Base-by-base conservation (phyloP, 345 rosid species). In the Cardamine resedifolia region DNA sequence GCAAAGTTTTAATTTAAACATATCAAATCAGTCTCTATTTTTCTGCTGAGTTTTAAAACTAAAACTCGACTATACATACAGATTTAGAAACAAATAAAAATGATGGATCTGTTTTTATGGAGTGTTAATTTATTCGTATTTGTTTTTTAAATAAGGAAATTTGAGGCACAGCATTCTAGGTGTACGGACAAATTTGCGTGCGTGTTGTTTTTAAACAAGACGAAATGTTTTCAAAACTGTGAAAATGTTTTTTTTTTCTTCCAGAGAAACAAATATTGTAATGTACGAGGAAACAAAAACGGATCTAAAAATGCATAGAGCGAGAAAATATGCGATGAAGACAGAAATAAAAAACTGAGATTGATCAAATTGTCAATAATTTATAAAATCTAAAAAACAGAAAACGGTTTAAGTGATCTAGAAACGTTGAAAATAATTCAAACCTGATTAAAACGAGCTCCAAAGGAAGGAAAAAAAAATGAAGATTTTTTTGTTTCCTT, bases 371-470 rank as follows among this genome's bases (percentile, higher is more conserved):
- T 18, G 24, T 33, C 26, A 21, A 47, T 6, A 18, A 12, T 7
- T 38, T 15, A 36, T n/a, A 18, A 18, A 9, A 38, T 15, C 19
- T 53, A 23, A 28, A 1, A 48, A 11, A 28, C 8, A 19, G 7
- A 41, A 21, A 60, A 26, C 19, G 5, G 3, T 55, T 55, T 28
- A 28, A 28, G 34, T 16, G 4, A 58, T 39, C 18, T 14, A 41
- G 47, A 34, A 68, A 43, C 1, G 21, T 14, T 36, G 1, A 6
- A 38, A 31, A 57, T 18, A 53, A 53, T 30, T 20, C 28, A 43
- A 52, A 52, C 76, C 70, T 72, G 70, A 43, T n/a, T 63, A 24
- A 71, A 71, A 71, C n/a, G 52, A 60, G 68, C 41, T 58, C 3
- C 24, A 28, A 26, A 28, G 10, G 30, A 27, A 60, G 31, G 31